These are phyloP conservation scores for Massariosphaeria phaeospora DNA, from an alignment of 495 filamentous ascomycete species.

Conservation along the genomic window DNA sequence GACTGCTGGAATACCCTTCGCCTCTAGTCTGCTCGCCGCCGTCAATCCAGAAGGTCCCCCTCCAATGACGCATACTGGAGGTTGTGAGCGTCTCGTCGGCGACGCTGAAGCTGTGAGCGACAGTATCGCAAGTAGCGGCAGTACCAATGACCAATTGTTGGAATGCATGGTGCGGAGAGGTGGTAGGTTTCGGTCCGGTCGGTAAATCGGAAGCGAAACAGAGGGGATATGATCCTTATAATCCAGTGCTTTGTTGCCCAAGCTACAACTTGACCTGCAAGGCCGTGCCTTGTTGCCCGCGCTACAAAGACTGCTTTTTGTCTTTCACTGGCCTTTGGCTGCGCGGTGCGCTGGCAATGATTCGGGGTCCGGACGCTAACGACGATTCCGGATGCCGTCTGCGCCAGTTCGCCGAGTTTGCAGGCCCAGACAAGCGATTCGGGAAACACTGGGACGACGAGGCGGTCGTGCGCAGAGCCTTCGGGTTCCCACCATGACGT, in stretches of 20 bases:
- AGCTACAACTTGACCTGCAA: too few relatives aligned
- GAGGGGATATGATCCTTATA: slow-evolving; percentile 1
- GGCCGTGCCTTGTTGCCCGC: too few relatives aligned
- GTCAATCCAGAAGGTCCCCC: slow-evolving; percentile 29
- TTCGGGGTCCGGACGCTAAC: slow-evolving; percentile 14
- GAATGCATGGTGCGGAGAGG: too few relatives aligned
- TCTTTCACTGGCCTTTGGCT: slow-evolving; percentile 15
- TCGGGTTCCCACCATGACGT: slow-evolving; percentile 7
- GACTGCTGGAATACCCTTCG: slow-evolving; percentile 25
- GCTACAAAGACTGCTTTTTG: slow-evolving; percentile 9
- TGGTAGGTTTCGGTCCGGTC: too few relatives aligned
- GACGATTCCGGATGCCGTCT: too few relatives aligned
- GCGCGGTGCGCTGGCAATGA: slow-evolving; percentile 29
- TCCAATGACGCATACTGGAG: slow-evolving; percentile 31
- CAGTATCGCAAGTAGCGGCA: slow-evolving; percentile 7
- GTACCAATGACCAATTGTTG: slow-evolving; percentile 4
- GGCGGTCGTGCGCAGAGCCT: slow-evolving; percentile 1
- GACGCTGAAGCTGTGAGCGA: slow-evolving; percentile 8
- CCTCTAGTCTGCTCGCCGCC: slow-evolving; percentile 27
- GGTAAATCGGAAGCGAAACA: too few relatives aligned
- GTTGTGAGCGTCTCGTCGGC: slow-evolving; percentile 9
- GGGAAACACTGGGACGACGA: not conserved
- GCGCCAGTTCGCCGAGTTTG: too few relatives aligned
- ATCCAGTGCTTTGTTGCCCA: not conserved
- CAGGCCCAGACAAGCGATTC: too few relatives aligned